Evolutionary conservation across 129 eudicot species (phyloP).

Genomic region (Tagetes patula): DNA sequence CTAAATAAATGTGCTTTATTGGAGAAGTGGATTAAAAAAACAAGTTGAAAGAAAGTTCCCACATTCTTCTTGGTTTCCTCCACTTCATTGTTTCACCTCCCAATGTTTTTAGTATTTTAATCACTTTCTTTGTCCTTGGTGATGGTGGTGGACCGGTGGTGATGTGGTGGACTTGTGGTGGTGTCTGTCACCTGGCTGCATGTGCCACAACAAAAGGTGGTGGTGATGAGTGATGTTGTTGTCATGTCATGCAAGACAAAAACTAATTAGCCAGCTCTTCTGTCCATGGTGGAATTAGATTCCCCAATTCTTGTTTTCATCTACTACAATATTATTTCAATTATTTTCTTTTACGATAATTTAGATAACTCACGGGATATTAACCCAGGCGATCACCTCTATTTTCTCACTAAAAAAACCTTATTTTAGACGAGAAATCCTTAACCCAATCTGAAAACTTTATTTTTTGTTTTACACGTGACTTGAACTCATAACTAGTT

Average conservation of each 20-base stretch:
- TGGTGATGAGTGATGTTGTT: conserved; percentile 32
- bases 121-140: neutral
- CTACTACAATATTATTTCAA: neutral
- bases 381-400: no score
- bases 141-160: conserved; percentile 13
- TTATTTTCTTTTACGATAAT: no score
- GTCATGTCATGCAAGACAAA: conserved; percentile 45
- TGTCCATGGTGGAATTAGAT: conserved; percentile 40
- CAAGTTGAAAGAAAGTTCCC: conserved; percentile 14
- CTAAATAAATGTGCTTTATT: neutral
- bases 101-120: neutral
- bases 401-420: no score
- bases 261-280: conserved; percentile 35
- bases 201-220: conserved; percentile 35
- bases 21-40: neutral
- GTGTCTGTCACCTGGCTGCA: conserved; percentile 23
- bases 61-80: conserved; percentile 28
- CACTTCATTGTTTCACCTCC: neutral
- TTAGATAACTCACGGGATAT: no score
- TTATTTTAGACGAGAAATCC: no score
- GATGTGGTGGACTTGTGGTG: neutral
- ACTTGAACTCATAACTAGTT: no score
- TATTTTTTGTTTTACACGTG: no score
- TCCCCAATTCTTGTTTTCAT: conserved; percentile 40
- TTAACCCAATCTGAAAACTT: no score